phyloP scores from a whole-genome alignment of 208 protist species.

The Acanthamoeba healyi region DNA sequence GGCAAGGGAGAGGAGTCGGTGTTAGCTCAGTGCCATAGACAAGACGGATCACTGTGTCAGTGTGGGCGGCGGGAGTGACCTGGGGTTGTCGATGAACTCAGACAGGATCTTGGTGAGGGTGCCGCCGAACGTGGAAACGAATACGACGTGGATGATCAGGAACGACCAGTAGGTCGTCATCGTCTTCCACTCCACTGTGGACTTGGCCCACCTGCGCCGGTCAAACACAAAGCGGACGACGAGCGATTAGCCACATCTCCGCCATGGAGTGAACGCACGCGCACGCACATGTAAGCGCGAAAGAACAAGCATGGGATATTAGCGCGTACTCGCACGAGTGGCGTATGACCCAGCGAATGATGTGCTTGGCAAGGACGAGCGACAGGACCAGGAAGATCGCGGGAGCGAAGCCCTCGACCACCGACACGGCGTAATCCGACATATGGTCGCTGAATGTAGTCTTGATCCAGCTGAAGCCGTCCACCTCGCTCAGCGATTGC shows the following conservation, averaged over 20 bases:
- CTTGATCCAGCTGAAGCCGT: constrained; percentile 23
- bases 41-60: too few species aligned
- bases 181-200: constrained; percentile 32
- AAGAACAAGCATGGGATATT: not conserved
- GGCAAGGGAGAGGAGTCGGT: not conserved
- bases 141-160: constrained; percentile 65
- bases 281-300: not conserved
- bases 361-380: constrained; percentile 47
- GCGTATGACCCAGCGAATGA: constrained; percentile 19
- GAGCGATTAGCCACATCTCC: too few species aligned
- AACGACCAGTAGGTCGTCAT: constrained; percentile 53
- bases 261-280: not conserved
- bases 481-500: constrained; percentile 39
- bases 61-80: not conserved
- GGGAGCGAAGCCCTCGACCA: constrained; percentile 34
- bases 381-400: constrained; percentile 21
- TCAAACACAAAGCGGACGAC: too few species aligned
- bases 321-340: constrained; percentile 15
- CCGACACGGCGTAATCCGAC: constrained; percentile 16
- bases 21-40: too few species aligned
- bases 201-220: constrained; percentile 45
- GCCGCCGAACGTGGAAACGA: constrained; percentile 58
- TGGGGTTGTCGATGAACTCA: constrained; percentile 31
- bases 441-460: constrained; percentile 17
- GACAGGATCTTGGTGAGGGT: not conserved